Evolutionary conservation across 305 asterid species (phyloP).

Genomic region (Nicotiana rustica): DNA sequence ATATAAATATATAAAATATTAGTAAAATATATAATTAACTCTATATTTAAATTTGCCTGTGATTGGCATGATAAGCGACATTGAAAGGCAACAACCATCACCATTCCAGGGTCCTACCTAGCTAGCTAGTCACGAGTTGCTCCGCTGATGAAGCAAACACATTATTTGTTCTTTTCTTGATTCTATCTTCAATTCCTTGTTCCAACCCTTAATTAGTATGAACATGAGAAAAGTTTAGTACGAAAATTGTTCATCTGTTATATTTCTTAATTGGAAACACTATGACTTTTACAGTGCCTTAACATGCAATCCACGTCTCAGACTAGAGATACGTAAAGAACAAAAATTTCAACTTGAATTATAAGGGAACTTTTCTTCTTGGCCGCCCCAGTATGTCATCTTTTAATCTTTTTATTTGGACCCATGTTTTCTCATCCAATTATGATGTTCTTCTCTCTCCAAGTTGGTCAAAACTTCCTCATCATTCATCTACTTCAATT

Average conservation of each 20-base stretch:
- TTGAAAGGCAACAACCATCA: slow-evolving; percentile 25
- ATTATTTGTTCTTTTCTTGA: background rate
- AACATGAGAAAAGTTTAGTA: background rate
- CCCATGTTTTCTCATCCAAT: background rate
- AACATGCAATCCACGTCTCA: slow-evolving; percentile 20
- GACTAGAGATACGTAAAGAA: background rate
- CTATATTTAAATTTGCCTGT: background rate
- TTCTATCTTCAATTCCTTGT: background rate
- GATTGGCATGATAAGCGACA: background rate
- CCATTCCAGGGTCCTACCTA: slow-evolving; percentile 18
- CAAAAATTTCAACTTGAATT: background rate
- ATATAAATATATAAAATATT: too few relatives aligned
- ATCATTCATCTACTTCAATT: background rate
- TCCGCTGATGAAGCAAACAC: slow-evolving; percentile 27
- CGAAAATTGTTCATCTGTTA: background rate
- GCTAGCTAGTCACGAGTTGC: slow-evolving; percentile 34
- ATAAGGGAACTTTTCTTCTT: background rate
- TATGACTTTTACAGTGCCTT: slow-evolving; percentile 21
- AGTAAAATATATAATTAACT: background rate
- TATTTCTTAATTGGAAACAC: background rate
- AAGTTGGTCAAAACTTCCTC: background rate
- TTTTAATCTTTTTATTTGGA: slow-evolving; percentile 13
- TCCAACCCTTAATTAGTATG: background rate
- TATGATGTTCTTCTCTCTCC: slow-evolving; percentile 23
- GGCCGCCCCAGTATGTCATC: background rate